Conservation (phyloP, 345 rosid genomes). For the Populus euphratica region DNA sequence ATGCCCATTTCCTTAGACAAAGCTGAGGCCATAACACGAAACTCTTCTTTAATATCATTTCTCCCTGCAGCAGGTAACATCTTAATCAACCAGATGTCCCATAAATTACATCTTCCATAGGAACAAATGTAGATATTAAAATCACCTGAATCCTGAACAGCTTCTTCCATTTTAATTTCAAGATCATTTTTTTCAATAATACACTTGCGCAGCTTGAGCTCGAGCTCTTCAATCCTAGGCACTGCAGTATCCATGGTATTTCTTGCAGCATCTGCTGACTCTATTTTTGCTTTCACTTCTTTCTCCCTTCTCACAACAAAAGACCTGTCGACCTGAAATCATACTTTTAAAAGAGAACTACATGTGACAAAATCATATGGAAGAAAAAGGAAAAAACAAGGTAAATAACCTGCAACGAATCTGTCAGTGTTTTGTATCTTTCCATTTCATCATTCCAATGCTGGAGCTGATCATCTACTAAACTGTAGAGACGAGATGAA, state of each 20-base stretch:
- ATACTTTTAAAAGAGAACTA: slow-evolving; percentile 25
- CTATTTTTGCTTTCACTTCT: slow-evolving; percentile 61
- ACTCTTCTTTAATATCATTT: slow-evolving; percentile 78
- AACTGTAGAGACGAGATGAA: slow-evolving; percentile 59
- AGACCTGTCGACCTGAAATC: slow-evolving; percentile 73
- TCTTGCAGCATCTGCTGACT: slow-evolving; percentile 62
- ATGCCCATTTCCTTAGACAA: slow-evolving; percentile 87
- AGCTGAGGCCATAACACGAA: slow-evolving; percentile 85
- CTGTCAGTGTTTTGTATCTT: slow-evolving; percentile 56
- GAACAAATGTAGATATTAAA: not conserved
- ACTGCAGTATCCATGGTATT: slow-evolving; percentile 42
- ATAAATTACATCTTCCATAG: slow-evolving; percentile 3
- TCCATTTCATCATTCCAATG: slow-evolving; percentile 75
- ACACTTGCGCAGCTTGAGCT: slow-evolving; percentile 70
- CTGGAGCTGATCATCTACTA: slow-evolving; percentile 75
- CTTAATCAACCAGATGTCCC: slow-evolving; percentile 17
- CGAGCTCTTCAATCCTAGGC: slow-evolving; percentile 63
- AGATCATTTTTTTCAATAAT: slow-evolving; percentile 76
- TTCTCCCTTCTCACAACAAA: slow-evolving; percentile 69
- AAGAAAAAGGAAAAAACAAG: slow-evolving; percentile 16
- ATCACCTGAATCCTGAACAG: slow-evolving; percentile 67
- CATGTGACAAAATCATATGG: slow-evolving; percentile 14
- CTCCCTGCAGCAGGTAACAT: slow-evolving; percentile 52
- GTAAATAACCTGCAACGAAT: slow-evolving; percentile 66
- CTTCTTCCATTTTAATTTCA: slow-evolving; percentile 81